A percentile compares a stretch with the other conserved stretches of the same genome.
These are phyloP conservation scores for Forsythia viridissima DNA, from an alignment of 257 asterid species.

Conservation along the genomic window DNA sequence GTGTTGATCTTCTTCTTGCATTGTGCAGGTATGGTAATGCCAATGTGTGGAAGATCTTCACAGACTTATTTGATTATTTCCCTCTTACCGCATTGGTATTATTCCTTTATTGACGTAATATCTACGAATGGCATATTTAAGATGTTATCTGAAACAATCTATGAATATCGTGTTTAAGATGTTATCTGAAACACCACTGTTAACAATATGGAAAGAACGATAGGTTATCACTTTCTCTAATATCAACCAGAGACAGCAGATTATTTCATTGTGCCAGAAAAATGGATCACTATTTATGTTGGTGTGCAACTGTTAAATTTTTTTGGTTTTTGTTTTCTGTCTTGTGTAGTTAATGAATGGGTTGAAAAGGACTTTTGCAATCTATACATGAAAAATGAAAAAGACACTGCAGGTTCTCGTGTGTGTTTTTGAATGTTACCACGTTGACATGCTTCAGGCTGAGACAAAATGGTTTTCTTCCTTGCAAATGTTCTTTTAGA, in stretches of 20 bases:
- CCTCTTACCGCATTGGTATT: slow-evolving; percentile 78
- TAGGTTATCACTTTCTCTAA: neutral
- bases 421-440: neutral
- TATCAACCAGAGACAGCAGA: too few relatives aligned
- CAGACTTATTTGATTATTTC: slow-evolving; percentile 71
- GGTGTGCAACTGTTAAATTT: neutral
- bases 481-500: neutral
- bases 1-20: slow-evolving; percentile 12
- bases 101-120: neutral
- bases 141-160: neutral
- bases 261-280: neutral
- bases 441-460: neutral
- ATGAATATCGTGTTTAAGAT: neutral
- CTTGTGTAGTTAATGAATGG: neutral
- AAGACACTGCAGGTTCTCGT: neutral
- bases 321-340: neutral
- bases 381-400: neutral
- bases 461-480: neutral
- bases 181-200: neutral
- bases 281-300: neutral
- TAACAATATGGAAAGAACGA: neutral
- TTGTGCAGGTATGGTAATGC: slow-evolving; percentile 73
- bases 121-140: neutral
- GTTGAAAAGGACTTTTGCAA: neutral
- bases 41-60: slow-evolving; percentile 76